Evolutionary conservation across 129 eudicot species (phyloP), one percentile per base, ranked within the genome.

Genomic region (Escallonia rubra): DNA sequence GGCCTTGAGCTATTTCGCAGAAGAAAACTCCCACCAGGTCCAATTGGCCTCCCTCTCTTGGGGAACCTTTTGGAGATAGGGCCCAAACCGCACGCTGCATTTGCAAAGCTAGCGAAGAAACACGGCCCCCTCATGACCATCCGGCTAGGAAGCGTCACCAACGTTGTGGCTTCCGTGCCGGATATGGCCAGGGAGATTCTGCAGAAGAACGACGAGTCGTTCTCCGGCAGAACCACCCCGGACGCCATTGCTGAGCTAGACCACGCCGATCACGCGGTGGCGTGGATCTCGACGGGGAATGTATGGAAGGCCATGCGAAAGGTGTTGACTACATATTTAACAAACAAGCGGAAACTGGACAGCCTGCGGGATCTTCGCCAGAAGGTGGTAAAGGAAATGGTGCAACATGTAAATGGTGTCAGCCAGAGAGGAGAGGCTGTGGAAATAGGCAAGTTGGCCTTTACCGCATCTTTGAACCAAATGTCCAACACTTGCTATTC

Each of bases 401-500:
- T 83, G 5, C 70, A 64, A 10, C 70, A 67, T 41, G 73, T 80
- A 0, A 16, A 15, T 8, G 75, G 68, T 10, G 40, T 71, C 0
- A 66, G 76, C 2, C 42, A 41, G 9, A 64, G 45, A 3, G 43
- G 65, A 9, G 80, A 34, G 10, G 48, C 38, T 0, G 74, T 86
- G 48, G 74, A 75, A 38, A 44, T 86, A 5, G 89, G 82, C 43
- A 80, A 74, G 39, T 5, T 78, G 47, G 82, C 78, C 1, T 82
- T 86, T 44, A 76, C 76, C 2, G 74, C 83, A 2, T 57, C 82
- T 16, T 65, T 83, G 54, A 80, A 83, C 51, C 68, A 78, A 66
- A 54, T 87, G 43, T 78, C 87, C 1, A 87, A 77, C 73, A 80
- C 82, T 2, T 50, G 76, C 14, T 67, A 80, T 40, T 87, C 90